Percentiles rank a stretch among this genome's conserved stretches.
Evolutionary conservation across 768 basidiomycete species (phyloP).

Genomic region (Leccinum aurantiacum): DNA sequence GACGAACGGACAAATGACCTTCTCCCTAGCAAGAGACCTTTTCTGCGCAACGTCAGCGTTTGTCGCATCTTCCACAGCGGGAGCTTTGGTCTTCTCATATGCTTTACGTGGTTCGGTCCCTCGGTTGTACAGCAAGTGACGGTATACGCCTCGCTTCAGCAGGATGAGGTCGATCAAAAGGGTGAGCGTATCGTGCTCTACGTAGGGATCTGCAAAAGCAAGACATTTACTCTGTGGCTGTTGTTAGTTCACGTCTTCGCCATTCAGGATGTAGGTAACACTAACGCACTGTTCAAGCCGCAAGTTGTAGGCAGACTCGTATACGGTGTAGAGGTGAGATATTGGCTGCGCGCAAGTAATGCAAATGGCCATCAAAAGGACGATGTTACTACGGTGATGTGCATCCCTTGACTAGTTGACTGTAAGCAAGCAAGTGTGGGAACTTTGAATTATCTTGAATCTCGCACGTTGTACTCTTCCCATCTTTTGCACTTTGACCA

Average conservation of each 20-base stretch:
- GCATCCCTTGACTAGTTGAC: background rate
- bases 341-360: conserved; percentile 68
- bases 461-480: background rate
- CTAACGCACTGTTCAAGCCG: conserved; percentile 83
- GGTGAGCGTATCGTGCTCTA: conserved; percentile 76
- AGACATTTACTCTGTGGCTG: conserved; percentile 53
- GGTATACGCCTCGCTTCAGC: conserved; percentile 77
- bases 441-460: background rate
- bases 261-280: conserved; percentile 16
- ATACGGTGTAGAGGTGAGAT: conserved; percentile 76
- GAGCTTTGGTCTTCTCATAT: conserved; percentile 17
- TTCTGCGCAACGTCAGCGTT: background rate
- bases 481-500: background rate
- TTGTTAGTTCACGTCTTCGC: conserved; percentile 7
- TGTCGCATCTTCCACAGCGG: background rate
- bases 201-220: conserved; percentile 80
- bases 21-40: conserved; percentile 23
- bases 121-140: conserved; percentile 80
- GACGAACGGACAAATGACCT: conserved; percentile 19
- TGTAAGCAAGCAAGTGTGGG: background rate
- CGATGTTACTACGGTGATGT: too few species aligned
- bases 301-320: conserved; percentile 74
- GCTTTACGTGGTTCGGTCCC: conserved; percentile 61
- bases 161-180: conserved; percentile 79
- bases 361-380: conserved; percentile 73